Conservation (phyloP, 2,329 filamentous ascomycete species). For the Penicillium brevicompactum region DNA sequence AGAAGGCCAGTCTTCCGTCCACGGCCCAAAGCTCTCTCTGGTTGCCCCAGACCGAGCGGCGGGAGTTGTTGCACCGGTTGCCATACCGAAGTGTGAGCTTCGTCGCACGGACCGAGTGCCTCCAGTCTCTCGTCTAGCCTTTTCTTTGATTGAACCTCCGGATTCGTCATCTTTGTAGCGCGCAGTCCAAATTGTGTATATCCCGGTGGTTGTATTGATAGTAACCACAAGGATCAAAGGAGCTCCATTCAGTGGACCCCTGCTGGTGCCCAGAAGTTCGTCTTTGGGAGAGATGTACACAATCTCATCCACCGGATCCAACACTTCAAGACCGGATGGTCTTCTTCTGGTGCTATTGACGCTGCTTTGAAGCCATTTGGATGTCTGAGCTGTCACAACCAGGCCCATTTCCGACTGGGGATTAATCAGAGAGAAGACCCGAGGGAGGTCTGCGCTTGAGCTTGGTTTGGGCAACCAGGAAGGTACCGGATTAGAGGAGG, state of each 20-base stretch:
- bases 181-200: slow-evolving; percentile 83
- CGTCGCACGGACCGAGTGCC: slow-evolving; percentile 68
- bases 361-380: slow-evolving; percentile 33
- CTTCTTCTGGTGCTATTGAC: slow-evolving; percentile 23
- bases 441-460: slow-evolving; percentile 57
- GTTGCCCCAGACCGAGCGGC: slow-evolving; percentile 64
- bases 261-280: slow-evolving; percentile 33
- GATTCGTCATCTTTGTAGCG: slow-evolving; percentile 72
- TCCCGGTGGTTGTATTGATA: slow-evolving; percentile 72
- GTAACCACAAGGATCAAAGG: slow-evolving; percentile 77
- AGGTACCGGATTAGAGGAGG: slow-evolving; percentile 57
- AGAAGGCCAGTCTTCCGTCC: slow-evolving; percentile 38
- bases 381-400: slow-evolving; percentile 62
- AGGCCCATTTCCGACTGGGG: slow-evolving; percentile 84
- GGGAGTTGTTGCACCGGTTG: slow-evolving; percentile 76
- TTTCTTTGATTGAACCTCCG: slow-evolving; percentile 45
- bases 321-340: slow-evolving; percentile 53
- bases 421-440: slow-evolving; percentile 81
- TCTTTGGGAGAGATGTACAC: slow-evolving; percentile 75
- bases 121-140: slow-evolving; percentile 54
- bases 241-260: slow-evolving; percentile 43
- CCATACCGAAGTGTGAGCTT: slow-evolving; percentile 64
- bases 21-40: slow-evolving; percentile 74
- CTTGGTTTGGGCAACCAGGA: slow-evolving; percentile 58
- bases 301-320: slow-evolving; percentile 79